Percentiles rank a stretch among this genome's conserved stretches.
Evolutionary conservation across 345 rosid genomes (phyloP).

Genomic region (Cochlearia excelsa): DNA sequence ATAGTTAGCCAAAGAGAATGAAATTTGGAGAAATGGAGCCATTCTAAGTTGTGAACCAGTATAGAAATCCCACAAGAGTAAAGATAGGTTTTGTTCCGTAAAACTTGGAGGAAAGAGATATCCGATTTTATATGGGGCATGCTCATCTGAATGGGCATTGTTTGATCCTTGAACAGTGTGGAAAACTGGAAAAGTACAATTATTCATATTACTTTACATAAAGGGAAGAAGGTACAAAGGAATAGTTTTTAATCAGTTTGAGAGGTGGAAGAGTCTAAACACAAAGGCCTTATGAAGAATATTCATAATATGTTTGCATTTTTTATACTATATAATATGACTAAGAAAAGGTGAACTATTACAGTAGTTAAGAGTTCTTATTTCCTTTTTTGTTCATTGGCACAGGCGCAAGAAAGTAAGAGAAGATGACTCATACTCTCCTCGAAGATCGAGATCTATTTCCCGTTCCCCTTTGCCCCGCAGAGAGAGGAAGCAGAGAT

Average conservation of each 20-base stretch:
- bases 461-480: constrained; percentile 55
- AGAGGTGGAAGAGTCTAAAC: constrained; percentile 34
- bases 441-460: constrained; percentile 52
- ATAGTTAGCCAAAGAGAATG: constrained; percentile 69
- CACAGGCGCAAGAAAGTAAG: constrained; percentile 35
- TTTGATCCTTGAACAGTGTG: constrained; percentile 52
- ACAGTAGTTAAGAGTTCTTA: constrained; percentile 14
- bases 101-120: constrained; percentile 71
- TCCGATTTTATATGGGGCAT: constrained; percentile 55
- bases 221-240: constrained; percentile 53
- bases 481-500: constrained; percentile 42
- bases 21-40: constrained; percentile 65
- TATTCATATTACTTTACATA: constrained; percentile 40
- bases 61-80: constrained; percentile 44
- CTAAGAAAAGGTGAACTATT: background rate
- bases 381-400: background rate
- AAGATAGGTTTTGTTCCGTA: constrained; percentile 9
- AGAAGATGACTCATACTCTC: constrained; percentile 45
- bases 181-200: constrained; percentile 44
- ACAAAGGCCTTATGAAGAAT: constrained; percentile 17
- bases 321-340: background rate
- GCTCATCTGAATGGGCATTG: constrained; percentile 49
- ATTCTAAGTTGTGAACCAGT: constrained; percentile 56
- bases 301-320: constrained; percentile 5
- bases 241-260: constrained; percentile 35